These are phyloP conservation scores for Fusarium avenaceum DNA, from an alignment of 2,329 filamentous ascomycete genomes.

Conservation along the genomic window DNA sequence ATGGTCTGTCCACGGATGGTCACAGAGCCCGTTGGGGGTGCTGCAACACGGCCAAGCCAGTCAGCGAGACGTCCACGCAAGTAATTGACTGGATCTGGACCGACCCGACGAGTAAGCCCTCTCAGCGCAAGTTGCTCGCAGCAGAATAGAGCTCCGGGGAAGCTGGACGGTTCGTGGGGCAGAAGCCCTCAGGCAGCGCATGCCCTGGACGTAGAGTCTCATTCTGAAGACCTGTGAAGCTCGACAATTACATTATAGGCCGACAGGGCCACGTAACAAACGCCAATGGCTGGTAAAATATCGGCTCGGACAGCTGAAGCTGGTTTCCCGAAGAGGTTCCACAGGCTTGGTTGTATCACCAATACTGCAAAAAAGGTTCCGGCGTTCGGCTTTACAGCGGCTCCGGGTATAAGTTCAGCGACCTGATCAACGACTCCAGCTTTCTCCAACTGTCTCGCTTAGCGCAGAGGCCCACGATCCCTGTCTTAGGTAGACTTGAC, in stretches of 20 bases:
- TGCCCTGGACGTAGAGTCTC: conserved; percentile 45
- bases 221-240: conserved; percentile 39
- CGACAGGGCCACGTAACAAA: conserved; percentile 14
- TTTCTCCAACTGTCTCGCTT: conserved; percentile 24
- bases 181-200: conserved; percentile 49
- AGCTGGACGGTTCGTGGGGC: conserved; percentile 45
- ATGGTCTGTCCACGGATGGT: conserved; percentile 71
- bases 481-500: conserved; percentile 25
- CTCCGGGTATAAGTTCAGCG: conserved; percentile 31
- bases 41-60: conserved; percentile 36
- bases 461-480: conserved; percentile 32
- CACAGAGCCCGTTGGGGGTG: conserved; percentile 53
- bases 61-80: conserved; percentile 40
- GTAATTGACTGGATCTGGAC: conserved; percentile 31
- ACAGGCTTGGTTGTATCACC: conserved; percentile 21
- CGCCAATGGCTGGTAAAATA: conserved; percentile 24
- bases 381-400: conserved; percentile 40
- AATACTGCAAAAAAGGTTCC: conserved; percentile 26
- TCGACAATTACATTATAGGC: conserved; percentile 40
- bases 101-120: conserved; percentile 48
- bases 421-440: conserved; percentile 10
- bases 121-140: conserved; percentile 42
- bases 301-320: conserved; percentile 2
- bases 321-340: conserved; percentile 12
- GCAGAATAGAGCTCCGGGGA: conserved; percentile 42